These are phyloP conservation scores for Begonia masoniana DNA, from an alignment of 306 rosid genomes.

Conservation along the genomic window DNA sequence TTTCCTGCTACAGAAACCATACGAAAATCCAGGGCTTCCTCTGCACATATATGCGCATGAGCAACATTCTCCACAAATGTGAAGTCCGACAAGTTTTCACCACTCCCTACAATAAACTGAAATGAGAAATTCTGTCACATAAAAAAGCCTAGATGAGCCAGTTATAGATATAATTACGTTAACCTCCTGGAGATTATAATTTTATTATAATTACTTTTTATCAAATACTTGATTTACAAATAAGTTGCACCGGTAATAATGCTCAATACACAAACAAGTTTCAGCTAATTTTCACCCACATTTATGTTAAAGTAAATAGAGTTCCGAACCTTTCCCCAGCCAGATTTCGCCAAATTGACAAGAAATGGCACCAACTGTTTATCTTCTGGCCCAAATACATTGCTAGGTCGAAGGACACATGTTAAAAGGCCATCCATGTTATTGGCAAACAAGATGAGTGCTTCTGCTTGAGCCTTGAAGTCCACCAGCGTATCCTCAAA, in stretches of 20 bases:
- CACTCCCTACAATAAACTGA: slow-evolving; percentile 83
- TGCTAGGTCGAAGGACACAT: slow-evolving; percentile 85
- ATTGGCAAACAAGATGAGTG: slow-evolving; percentile 54
- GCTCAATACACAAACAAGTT: neutral
- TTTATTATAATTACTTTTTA: neutral
- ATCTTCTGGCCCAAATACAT: slow-evolving; percentile 83
- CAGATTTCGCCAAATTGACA: slow-evolving; percentile 47
- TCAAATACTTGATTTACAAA: neutral
- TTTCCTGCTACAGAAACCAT: slow-evolving; percentile 64
- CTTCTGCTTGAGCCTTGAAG: slow-evolving; percentile 84
- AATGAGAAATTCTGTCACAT: slow-evolving; percentile 56
- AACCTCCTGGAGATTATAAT: neutral
- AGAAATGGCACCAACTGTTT: slow-evolving; percentile 42
- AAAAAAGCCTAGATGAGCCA: slow-evolving; percentile 8
- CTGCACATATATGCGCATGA: slow-evolving; percentile 85
- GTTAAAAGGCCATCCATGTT: slow-evolving; percentile 71
- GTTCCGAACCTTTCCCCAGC: slow-evolving; percentile 52
- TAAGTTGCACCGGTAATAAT: neutral
- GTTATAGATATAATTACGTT: neutral
- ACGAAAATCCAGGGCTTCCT: slow-evolving; percentile 60
- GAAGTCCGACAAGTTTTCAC: slow-evolving; percentile 62
- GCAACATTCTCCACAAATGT: slow-evolving; percentile 68
- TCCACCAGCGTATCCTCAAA: slow-evolving; percentile 46
- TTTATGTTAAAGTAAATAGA: slow-evolving; percentile 2
- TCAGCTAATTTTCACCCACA: neutral